These are phyloP conservation scores for Leavenworthia alabamica DNA, from an alignment of 345 rosid species.

Conservation along the genomic window DNA sequence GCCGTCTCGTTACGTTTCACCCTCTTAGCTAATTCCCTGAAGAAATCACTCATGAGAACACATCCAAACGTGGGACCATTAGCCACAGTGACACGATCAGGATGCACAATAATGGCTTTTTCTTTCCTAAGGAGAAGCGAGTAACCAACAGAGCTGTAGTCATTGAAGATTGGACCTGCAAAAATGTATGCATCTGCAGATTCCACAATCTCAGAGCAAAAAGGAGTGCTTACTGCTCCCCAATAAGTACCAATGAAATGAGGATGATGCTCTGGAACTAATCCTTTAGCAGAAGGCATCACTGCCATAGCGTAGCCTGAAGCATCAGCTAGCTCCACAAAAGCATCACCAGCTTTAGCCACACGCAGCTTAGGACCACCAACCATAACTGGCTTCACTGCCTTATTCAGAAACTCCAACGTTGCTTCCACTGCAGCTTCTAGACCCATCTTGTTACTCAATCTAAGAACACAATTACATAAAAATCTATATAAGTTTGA, in stretches of 20 bases:
- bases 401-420: not conserved
- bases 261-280: slow-evolving; percentile 5
- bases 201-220: slow-evolving; percentile 45
- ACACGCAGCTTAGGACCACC: slow-evolving; percentile 8
- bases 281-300: slow-evolving; percentile 11
- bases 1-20: not conserved
- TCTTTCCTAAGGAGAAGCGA: slow-evolving; percentile 8
- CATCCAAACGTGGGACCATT: slow-evolving; percentile 7
- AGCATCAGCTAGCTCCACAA: slow-evolving; percentile 3
- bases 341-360: not conserved
- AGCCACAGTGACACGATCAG: slow-evolving; percentile 10
- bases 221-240: slow-evolving; percentile 32
- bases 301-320: not conserved
- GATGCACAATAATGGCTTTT: not conserved
- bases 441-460: not conserved
- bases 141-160: slow-evolving; percentile 12
- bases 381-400: slow-evolving; percentile 12
- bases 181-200: slow-evolving; percentile 17
- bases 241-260: slow-evolving; percentile 7
- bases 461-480: not conserved
- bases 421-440: slow-evolving; percentile 9
- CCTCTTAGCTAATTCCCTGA: slow-evolving; percentile 1
- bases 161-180: slow-evolving; percentile 13
- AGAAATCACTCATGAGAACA: slow-evolving; percentile 3
- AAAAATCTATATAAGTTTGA: not conserved